phyloP scores from a whole-genome alignment of 441 rosid species.

The Eruca vesicaria region DNA sequence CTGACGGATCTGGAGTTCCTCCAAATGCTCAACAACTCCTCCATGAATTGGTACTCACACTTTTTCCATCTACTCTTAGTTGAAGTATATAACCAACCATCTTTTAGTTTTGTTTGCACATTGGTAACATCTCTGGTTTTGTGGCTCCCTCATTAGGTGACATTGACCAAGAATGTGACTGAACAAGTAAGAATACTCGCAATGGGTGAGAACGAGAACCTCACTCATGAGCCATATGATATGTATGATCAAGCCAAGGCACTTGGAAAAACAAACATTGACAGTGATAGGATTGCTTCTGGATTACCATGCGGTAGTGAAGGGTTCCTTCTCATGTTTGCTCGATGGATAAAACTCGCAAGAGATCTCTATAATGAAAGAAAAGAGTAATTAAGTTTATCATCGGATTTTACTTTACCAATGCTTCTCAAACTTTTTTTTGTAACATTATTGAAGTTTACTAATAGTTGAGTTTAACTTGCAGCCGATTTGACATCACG shows the following conservation, averaged over 20 bases:
- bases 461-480: constrained; percentile 38
- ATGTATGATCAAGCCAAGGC: constrained; percentile 99
- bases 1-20: constrained; percentile 98
- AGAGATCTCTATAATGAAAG: constrained; percentile 98
- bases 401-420: too few relatives aligned
- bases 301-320: constrained; percentile 99
- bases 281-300: constrained; percentile 95
- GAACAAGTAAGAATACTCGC: constrained; percentile 95
- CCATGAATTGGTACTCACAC: constrained; percentile 62
- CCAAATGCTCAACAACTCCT: constrained; percentile 84
- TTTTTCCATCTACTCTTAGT: constrained; percentile 7
- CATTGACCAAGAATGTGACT: constrained; percentile 85
- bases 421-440: background rate
- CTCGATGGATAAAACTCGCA: constrained; percentile 99
- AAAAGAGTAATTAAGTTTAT: constrained; percentile 91
- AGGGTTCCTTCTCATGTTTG: constrained; percentile 98
- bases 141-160: constrained; percentile 42
- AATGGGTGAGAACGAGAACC: constrained; percentile 90
- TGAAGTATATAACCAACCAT: constrained; percentile 12
- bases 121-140: background rate
- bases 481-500: constrained; percentile 98
- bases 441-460: background rate
- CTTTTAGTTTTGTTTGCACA: background rate
- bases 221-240: constrained; percentile 78
- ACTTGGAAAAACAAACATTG: constrained; percentile 97